phyloP scores from a whole-genome alignment of 257 asterid species.

The Penstemon eatonii region DNA sequence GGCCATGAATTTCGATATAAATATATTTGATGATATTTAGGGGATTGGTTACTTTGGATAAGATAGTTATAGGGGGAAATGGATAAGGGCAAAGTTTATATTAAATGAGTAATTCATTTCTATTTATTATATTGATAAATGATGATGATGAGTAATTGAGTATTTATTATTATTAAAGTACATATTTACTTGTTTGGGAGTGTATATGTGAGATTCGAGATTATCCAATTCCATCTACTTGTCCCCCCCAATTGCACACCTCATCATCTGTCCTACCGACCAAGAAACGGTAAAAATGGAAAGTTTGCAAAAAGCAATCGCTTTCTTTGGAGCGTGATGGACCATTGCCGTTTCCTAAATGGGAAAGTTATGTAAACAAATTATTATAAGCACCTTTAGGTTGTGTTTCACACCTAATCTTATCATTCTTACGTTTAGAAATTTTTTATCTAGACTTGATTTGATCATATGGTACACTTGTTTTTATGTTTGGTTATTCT shows the following conservation, averaged over 20 bases:
- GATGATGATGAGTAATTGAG: background rate
- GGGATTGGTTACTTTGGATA: constrained; percentile 22
- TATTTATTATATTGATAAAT: background rate
- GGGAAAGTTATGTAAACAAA: background rate
- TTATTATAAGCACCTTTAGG: no score
- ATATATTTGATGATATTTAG: background rate
- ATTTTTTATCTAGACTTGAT: no score
- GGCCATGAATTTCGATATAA: constrained; percentile 13
- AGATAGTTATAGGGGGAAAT: constrained; percentile 1
- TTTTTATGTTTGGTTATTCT: no score
- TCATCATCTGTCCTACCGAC: background rate
- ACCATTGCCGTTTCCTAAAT: background rate
- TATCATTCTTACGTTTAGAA: no score
- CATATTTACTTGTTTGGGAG: background rate
- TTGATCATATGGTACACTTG: no score
- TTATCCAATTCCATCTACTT: background rate
- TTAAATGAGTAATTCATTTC: background rate
- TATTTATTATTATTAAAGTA: background rate
- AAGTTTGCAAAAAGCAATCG: background rate
- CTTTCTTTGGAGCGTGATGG: background rate
- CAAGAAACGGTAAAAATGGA: background rate
- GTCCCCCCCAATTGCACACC: background rate
- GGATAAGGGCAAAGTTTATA: constrained; percentile 31
- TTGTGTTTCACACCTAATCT: no score
- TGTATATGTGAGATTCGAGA: background rate